Percentiles rank a stretch among this genome's conserved stretches.
phyloP scores from a whole-genome alignment of 176 grass and related monocot species.

The Zizania latifolia region DNA sequence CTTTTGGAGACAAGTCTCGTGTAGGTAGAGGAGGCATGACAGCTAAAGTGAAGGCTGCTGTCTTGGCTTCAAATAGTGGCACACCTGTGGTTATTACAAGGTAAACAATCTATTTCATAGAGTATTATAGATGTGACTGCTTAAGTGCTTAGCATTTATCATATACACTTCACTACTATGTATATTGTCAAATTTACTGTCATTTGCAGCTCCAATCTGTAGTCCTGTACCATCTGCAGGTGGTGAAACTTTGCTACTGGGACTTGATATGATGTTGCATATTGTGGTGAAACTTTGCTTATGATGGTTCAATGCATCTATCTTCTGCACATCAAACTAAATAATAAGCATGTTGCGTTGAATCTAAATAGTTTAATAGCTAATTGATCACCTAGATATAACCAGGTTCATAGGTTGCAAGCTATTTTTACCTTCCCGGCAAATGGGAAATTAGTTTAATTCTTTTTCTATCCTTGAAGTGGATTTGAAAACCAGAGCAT shows the following conservation, averaged over 20 bases:
- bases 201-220: background rate
- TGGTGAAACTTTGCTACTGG: too few species aligned
- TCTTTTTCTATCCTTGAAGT: conserved; percentile 43
- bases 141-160: background rate
- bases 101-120: conserved; percentile 14
- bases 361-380: too few species aligned
- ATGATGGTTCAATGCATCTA: background rate
- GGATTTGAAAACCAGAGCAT: conserved; percentile 77
- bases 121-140: background rate
- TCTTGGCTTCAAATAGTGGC: conserved; percentile 68
- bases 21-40: conserved; percentile 98
- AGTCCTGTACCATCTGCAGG: background rate
- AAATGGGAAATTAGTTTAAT: conserved; percentile 5
- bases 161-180: background rate
- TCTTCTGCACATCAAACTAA: background rate
- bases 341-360: background rate
- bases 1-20: conserved; percentile 97
- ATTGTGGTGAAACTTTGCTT: background rate
- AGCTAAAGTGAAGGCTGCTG: conserved; percentile 91
- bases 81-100: conserved; percentile 90
- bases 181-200: background rate
- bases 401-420: background rate
- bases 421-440: background rate
- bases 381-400: background rate
- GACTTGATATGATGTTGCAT: background rate